These are phyloP conservation scores for Spathaspora passalidarum DNA, from an alignment of 805 yeast genomes.

Conservation along the genomic window DNA sequence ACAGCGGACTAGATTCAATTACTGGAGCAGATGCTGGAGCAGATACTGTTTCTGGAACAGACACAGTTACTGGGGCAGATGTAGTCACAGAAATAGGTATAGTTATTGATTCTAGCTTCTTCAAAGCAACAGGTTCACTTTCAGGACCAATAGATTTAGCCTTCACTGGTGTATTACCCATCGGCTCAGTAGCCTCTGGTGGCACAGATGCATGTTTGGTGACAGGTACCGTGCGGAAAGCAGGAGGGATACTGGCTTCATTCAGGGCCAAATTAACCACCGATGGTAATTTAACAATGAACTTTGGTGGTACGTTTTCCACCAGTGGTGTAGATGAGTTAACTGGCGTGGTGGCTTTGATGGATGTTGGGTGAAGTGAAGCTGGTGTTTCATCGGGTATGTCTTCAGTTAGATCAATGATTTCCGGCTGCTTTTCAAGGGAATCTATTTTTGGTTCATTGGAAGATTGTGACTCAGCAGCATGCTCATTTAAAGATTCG, in stretches of 20 bases:
- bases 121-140: not conserved
- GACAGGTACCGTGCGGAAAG: not conserved
- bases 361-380: not conserved
- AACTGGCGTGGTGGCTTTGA: not conserved
- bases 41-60: too few relatives aligned
- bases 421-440: not conserved
- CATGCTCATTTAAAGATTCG: too few relatives aligned
- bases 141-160: not conserved
- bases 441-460: too few relatives aligned
- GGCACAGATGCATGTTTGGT: not conserved
- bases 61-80: too few relatives aligned
- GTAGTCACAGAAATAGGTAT: too few relatives aligned
- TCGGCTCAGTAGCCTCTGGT: not conserved
- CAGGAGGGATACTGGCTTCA: not conserved
- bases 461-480: too few relatives aligned
- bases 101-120: not conserved
- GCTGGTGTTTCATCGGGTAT: not conserved
- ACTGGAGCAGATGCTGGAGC: too few relatives aligned
- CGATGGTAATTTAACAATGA: not conserved
- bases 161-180: not conserved
- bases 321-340: not conserved
- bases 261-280: conserved; percentile 3
- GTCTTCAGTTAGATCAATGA: not conserved
- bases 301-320: not conserved
- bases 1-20: too few relatives aligned